Evolutionary conservation across 805 yeast species (phyloP).

Genomic region (Barnettozyma sp.): DNA sequence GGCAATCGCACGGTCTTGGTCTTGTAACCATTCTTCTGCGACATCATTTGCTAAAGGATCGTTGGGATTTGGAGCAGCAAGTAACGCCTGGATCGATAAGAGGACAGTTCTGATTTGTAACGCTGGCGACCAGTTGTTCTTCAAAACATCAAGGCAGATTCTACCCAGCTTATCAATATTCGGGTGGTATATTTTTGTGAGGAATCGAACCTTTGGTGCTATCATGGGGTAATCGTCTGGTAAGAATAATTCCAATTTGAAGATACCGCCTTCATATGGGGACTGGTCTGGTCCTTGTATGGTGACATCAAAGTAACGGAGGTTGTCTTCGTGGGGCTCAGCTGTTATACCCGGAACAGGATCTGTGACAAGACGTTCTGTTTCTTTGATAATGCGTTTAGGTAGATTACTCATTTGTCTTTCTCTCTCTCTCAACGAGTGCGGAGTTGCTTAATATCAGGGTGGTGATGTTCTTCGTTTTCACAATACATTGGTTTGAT

Average conservation of each 20-base stretch:
- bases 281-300: conserved; percentile 88
- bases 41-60: conserved; percentile 98
- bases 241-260: conserved; percentile 76
- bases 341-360: conserved; percentile 97
- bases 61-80: conserved; percentile 96
- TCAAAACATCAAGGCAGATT: conserved; percentile 90
- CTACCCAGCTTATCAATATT: conserved; percentile 94
- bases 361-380: conserved; percentile 84
- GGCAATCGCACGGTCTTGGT: conserved; percentile 70
- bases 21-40: conserved; percentile 91
- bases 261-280: conserved; percentile 83
- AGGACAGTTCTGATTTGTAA: conserved; percentile 89
- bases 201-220: conserved; percentile 91
- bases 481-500: neutral
- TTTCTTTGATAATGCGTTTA: conserved; percentile 46
- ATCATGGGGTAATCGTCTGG: conserved; percentile 99
- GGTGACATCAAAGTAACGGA: conserved; percentile 86
- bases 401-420: conserved; percentile 2
- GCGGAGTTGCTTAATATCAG: neutral
- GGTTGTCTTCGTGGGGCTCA: conserved; percentile 86
- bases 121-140: conserved; percentile 97
- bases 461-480: neutral
- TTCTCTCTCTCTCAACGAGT: neutral
- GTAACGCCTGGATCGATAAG: conserved; percentile 83
- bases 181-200: conserved; percentile 93